A percentile compares a stretch with the other conserved stretches of the same genome.
These are phyloP conservation scores for Cantharellus cinnabarinus DNA, from an alignment of 768 basidiomycete species.

Conservation along the genomic window DNA sequence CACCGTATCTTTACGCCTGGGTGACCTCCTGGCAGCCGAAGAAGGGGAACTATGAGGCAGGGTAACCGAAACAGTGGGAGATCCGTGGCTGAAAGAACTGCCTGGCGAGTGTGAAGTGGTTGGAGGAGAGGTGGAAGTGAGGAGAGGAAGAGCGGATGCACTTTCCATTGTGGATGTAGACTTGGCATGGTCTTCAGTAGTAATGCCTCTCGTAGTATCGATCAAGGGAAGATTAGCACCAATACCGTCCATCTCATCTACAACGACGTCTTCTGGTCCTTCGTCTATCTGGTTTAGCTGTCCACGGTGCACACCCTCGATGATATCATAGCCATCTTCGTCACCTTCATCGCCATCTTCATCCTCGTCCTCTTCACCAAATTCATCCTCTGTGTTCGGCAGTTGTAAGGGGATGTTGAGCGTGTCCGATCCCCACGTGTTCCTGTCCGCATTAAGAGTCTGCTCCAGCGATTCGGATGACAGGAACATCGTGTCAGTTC, in stretches of 20 bases:
- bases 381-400: not conserved
- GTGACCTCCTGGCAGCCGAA: not conserved
- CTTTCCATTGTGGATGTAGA: not conserved
- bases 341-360: constrained; percentile 1
- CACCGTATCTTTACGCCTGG: not conserved
- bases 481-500: constrained; percentile 2
- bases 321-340: constrained; percentile 3
- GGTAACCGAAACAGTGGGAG: no score
- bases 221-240: not conserved
- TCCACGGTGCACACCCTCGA: not conserved
- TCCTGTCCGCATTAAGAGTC: not conserved
- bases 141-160: not conserved
- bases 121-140: not conserved
- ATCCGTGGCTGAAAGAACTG: not conserved
- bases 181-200: not conserved
- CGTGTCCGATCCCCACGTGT: not conserved
- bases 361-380: not conserved
- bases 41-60: not conserved
- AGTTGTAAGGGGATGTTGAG: not conserved
- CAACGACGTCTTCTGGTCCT: constrained; percentile 6
- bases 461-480: not conserved
- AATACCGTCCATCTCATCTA: constrained; percentile 1
- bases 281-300: constrained; percentile 1
- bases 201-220: not conserved
- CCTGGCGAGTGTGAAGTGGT: not conserved